Base-by-base conservation (phyloP, 164 flowering plant species). In the Chimonanthus praecox region DNA sequence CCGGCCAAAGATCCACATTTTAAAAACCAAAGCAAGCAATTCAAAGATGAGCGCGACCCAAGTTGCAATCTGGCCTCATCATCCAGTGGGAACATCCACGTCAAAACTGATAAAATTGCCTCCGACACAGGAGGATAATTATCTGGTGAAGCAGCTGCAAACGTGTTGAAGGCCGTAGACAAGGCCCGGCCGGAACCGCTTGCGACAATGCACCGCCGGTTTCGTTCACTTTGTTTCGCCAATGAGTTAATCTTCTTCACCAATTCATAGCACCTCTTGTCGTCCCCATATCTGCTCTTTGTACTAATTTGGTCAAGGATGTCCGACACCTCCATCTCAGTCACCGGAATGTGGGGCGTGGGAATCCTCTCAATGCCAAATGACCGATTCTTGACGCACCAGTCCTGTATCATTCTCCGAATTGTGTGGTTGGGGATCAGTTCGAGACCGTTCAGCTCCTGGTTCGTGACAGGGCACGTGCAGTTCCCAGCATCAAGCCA, bases 331-430 rank as follows among this genome's bases (percentile, higher is more conserved):
- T 87, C 79, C 9, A 65, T 6, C 0, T 86, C 50, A 16, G 74
- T 76, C 3, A 89, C 72, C 0, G 97, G 97, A 68, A 85, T 79
- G 44, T 88, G 69, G 2, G 98, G 98, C 3, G 98, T 94, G 0
- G 98, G 97, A 63, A 92, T 88, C 64, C 98, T 65, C 67, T 94
- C 94, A 1, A 94, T 75, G 11, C 97, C 95, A 21, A 58, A 63
- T 3, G 88, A 80, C 13, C 82, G 70, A 45, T 90, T 89, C 67
- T 82, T 82, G 13, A 89, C 97, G 73, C 97, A 90, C 98, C 97
- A 94, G 16, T 88, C 90, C 63, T 94, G 98, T 4, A 92, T 90
- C 94, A 90, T 87, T 70, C 72, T 83, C 20, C 96, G 47, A 0
- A 94, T 75, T 58, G 87, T 49, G 72, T 92, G 97, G 65, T 94